Conservation (phyloP, 495 filamentous ascomycete genomes). For the Neurospora discreta region DNA sequence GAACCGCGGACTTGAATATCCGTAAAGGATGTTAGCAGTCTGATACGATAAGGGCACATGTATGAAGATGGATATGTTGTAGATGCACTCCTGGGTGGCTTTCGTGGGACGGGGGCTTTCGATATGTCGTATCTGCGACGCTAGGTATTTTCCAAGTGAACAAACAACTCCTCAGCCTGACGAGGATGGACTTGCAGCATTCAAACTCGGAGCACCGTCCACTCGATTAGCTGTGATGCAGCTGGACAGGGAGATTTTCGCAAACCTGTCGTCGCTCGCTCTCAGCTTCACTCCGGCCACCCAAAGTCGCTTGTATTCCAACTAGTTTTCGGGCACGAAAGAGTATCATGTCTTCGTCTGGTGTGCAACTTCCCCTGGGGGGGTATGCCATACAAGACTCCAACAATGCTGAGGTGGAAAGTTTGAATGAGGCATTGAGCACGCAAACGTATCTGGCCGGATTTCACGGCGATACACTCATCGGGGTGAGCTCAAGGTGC, state of each 20-base stretch:
- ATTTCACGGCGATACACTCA: constrained; percentile 3
- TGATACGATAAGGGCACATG: too few relatives aligned
- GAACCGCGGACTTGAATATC: too few relatives aligned
- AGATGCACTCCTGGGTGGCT: too few relatives aligned
- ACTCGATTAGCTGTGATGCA: background rate
- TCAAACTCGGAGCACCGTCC: background rate
- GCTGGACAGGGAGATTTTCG: background rate
- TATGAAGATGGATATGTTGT: too few relatives aligned
- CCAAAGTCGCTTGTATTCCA: background rate
- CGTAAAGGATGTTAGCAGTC: too few relatives aligned
- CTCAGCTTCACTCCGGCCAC: background rate
- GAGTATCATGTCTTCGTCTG: background rate
- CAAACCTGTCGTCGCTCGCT: background rate
- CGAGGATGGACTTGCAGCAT: background rate
- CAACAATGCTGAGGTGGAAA: background rate
- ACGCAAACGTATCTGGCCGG: background rate
- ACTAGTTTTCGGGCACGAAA: background rate
- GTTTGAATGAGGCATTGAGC: background rate
- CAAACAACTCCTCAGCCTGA: background rate
- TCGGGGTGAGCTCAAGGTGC: background rate
- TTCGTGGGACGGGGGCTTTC: too few relatives aligned
- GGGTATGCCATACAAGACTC: background rate
- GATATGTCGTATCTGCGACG: too few relatives aligned
- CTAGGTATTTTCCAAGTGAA: background rate
- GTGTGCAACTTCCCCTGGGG: background rate